Conservation (phyloP, 2,329 filamentous ascomycete species). For the Cephalotrichum gorgonifer region DNA sequence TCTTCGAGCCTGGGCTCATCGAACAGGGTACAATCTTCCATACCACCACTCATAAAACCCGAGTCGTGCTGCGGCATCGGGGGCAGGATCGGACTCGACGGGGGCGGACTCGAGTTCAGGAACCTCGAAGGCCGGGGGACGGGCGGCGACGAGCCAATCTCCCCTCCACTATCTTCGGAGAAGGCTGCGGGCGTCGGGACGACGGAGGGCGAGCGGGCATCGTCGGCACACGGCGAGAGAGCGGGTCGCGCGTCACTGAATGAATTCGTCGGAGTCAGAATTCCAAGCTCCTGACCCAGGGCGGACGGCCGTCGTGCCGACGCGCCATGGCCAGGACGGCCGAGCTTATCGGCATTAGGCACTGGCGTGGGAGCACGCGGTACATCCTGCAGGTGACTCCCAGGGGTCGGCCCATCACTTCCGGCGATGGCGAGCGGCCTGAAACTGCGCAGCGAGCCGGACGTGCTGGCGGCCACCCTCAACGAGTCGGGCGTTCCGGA, state of each 20-base stretch:
- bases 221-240: conserved; percentile 34
- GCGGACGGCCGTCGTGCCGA: conserved; percentile 51
- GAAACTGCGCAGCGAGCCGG: conserved; percentile 77
- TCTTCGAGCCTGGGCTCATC: conserved; percentile 18
- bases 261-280: conserved; percentile 9
- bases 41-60: conserved; percentile 73
- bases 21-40: conserved; percentile 60
- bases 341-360: conserved; percentile 37
- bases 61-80: conserved; percentile 62
- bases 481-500: conserved; percentile 68
- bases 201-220: conserved; percentile 41
- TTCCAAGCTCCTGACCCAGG: conserved; percentile 36
- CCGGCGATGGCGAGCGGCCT: conserved; percentile 56
- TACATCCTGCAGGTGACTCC: conserved; percentile 56
- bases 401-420: conserved; percentile 28
- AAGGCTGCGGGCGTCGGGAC: conserved; percentile 38
- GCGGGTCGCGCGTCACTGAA: conserved; percentile 23
- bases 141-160: conserved; percentile 85
- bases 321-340: conserved; percentile 14
- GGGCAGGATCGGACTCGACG: conserved; percentile 70
- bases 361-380: conserved; percentile 70
- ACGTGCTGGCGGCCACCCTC: conserved; percentile 81
- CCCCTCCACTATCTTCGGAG: conserved; percentile 60
- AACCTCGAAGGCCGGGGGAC: conserved; percentile 53
- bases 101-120: conserved; percentile 49